phyloP scores from a whole-genome alignment of 257 asterid species.

The Penstemon eatonii region DNA sequence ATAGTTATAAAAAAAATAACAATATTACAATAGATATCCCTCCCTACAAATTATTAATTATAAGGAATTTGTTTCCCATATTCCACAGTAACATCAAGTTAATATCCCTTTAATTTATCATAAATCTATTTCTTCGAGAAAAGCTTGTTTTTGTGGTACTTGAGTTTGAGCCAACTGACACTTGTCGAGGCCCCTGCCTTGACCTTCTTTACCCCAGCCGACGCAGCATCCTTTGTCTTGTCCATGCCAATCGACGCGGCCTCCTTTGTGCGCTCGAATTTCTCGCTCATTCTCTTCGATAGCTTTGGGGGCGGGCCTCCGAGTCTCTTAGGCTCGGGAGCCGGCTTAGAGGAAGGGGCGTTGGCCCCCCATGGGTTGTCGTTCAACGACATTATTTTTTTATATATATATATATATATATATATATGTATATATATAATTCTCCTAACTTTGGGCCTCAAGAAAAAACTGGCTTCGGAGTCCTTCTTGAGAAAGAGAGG shows the following conservation, averaged over 20 bases:
- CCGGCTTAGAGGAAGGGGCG: background rate
- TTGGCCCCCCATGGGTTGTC: slow-evolving; percentile 30
- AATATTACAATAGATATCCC: too few species aligned
- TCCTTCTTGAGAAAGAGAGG: slow-evolving; percentile 26
- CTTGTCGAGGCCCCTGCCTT: slow-evolving; percentile 40
- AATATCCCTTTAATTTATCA: too few species aligned
- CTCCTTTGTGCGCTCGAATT: slow-evolving; percentile 35
- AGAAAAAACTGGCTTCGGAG: slow-evolving; percentile 26
- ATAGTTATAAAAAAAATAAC: too few species aligned
- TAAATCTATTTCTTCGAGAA: slow-evolving; percentile 28
- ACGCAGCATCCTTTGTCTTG: background rate
- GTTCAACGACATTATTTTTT: slow-evolving; percentile 17
- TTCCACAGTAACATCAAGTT: too few species aligned
- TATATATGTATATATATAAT: too few species aligned
- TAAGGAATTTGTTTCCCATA: background rate
- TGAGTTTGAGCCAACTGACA: slow-evolving; percentile 37
- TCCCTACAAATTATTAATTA: too few species aligned
- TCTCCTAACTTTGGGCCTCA: slow-evolving; percentile 19
- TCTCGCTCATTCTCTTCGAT: slow-evolving; percentile 28
- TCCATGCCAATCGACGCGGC: slow-evolving; percentile 4
- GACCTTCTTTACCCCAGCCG: slow-evolving; percentile 31
- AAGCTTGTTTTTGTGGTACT: slow-evolving; percentile 31
- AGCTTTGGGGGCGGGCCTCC: slow-evolving; percentile 38
- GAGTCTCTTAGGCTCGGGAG: slow-evolving; percentile 29
- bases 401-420: too few species aligned